A percentile compares a stretch with the other conserved stretches of the same genome.
phyloP scores from a whole-genome alignment of 2,329 filamentous ascomycete genomes.

The Davidsoniella eucalypti region DNA sequence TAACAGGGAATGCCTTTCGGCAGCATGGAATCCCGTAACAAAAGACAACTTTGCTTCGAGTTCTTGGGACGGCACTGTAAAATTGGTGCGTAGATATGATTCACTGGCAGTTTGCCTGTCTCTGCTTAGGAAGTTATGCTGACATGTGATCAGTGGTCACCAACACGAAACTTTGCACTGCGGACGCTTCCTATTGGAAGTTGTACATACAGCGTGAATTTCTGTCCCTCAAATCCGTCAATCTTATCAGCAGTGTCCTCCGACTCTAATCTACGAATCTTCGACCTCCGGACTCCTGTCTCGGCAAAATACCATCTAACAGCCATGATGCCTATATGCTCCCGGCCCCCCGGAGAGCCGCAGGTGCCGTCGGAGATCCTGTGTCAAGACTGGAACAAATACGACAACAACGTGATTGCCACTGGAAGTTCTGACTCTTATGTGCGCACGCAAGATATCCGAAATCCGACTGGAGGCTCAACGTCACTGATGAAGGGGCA shows the following conservation, averaged over 20 bases:
- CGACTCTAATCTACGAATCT: constrained; percentile 78
- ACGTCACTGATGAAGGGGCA: constrained; percentile 64
- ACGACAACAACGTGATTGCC: constrained; percentile 68
- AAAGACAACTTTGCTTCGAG: constrained; percentile 85
- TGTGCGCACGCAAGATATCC: constrained; percentile 80
- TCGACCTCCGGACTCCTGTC: constrained; percentile 76
- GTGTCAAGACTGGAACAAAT: constrained; percentile 99
- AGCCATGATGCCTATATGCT: constrained; percentile 55
- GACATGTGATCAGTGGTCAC: constrained; percentile 51
- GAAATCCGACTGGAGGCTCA: constrained; percentile 57
- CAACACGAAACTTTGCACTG: constrained; percentile 55
- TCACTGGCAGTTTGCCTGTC: not conserved
- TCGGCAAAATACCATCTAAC: constrained; percentile 79
- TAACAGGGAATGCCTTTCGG: constrained; percentile 79
- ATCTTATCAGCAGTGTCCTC: constrained; percentile 76
- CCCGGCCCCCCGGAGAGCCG: constrained; percentile 16
- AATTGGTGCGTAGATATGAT: constrained; percentile 41
- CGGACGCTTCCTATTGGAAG: constrained; percentile 78
- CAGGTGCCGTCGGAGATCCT: constrained; percentile 63
- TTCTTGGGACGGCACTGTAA: constrained; percentile 92
- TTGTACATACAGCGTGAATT: constrained; percentile 87
- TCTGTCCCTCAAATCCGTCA: constrained; percentile 73
- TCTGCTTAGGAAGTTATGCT: not conserved
- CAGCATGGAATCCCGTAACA: constrained; percentile 78
- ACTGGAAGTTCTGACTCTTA: constrained; percentile 77